Percentiles rank a stretch among this genome's conserved stretches.
Evolutionary conservation across 208 protist genomes (phyloP).

Genomic region (Acanthamoeba triangularis): DNA sequence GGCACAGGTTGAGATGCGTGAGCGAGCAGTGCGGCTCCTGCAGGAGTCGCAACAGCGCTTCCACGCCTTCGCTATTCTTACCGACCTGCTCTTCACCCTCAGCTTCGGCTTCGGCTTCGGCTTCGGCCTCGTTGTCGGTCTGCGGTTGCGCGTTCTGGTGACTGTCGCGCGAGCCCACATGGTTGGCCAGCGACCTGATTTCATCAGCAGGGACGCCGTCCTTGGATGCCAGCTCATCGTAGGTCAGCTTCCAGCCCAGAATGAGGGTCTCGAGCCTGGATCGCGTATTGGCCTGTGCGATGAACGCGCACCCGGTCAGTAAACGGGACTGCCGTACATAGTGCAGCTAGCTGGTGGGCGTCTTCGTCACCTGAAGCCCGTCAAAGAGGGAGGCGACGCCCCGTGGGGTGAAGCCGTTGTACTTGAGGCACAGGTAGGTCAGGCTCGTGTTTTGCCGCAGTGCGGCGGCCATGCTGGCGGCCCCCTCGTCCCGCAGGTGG

Average conservation of each 20-base stretch:
- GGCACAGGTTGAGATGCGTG: slow-evolving; percentile 41
- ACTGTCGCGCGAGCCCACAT: background rate
- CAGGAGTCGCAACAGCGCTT: background rate
- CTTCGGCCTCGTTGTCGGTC: background rate
- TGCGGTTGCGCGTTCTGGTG: background rate
- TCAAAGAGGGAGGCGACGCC: background rate
- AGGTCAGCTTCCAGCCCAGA: slow-evolving; percentile 49
- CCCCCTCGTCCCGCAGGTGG: slow-evolving; percentile 41
- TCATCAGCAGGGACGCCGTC: background rate
- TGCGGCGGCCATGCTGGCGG: background rate
- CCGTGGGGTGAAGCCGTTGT: background rate
- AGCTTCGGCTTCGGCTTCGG: background rate
- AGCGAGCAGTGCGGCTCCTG: slow-evolving; percentile 19
- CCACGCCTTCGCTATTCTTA: background rate
- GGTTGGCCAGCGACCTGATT: background rate
- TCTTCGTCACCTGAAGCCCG: background rate
- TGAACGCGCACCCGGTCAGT: background rate
- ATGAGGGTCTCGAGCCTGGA: slow-evolving; percentile 8
- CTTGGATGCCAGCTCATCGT: slow-evolving; percentile 1
- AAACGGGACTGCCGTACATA: no score
- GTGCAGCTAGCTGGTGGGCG: background rate
- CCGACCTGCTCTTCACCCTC: background rate
- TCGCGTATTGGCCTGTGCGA: background rate
- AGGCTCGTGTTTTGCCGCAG: slow-evolving; percentile 39
- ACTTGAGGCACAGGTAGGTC: slow-evolving; percentile 35